These are phyloP conservation scores for Melanopsichium pennsylvanicum DNA, from an alignment of 1,284 basidiomycete species.

Conservation along the genomic window DNA sequence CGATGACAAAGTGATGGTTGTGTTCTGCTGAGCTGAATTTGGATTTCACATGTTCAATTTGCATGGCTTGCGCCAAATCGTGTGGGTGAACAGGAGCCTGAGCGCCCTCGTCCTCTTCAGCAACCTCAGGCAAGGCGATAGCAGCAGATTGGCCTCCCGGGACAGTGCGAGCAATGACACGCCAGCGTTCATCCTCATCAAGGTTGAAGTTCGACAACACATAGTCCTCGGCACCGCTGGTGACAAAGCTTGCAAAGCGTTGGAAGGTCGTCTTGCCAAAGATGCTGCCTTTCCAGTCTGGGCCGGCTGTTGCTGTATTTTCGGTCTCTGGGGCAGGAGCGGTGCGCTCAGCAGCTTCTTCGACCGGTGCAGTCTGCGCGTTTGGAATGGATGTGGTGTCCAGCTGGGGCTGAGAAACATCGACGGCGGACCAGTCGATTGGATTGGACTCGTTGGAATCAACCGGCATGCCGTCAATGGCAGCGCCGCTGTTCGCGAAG, in stretches of 20 bases:
- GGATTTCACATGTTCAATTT: too few species aligned
- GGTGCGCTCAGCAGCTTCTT: not conserved
- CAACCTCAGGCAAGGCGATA: conserved; percentile 9
- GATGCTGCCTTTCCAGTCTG: conserved; percentile 63
- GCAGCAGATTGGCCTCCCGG: conserved; percentile 14
- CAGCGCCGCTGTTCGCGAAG: not conserved
- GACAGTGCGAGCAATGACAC: conserved; percentile 29
- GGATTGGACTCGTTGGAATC: conserved; percentile 11
- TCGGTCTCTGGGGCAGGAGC: not conserved
- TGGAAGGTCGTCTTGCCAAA: conserved; percentile 80
- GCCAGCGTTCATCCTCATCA: conserved; percentile 27
- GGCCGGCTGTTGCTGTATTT: not conserved
- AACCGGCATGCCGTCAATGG: conserved; percentile 28
- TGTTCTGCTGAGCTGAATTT: conserved; percentile 16
- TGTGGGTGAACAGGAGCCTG: too few species aligned
- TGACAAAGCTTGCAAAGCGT: conserved; percentile 82
- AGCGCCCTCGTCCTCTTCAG: conserved; percentile 15
- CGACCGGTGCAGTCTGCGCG: not conserved
- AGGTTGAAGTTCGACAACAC: conserved; percentile 32
- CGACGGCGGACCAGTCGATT: conserved; percentile 22
- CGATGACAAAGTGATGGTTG: conserved; percentile 74
- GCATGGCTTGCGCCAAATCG: too few species aligned
- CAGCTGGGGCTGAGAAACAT: not conserved
- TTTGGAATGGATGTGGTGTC: too few species aligned
- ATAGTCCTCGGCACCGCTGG: conserved; percentile 79